Evolutionary conservation across 2,329 filamentous ascomycete genomes (phyloP).

Genomic region (Colletotrichum sublineola): DNA sequence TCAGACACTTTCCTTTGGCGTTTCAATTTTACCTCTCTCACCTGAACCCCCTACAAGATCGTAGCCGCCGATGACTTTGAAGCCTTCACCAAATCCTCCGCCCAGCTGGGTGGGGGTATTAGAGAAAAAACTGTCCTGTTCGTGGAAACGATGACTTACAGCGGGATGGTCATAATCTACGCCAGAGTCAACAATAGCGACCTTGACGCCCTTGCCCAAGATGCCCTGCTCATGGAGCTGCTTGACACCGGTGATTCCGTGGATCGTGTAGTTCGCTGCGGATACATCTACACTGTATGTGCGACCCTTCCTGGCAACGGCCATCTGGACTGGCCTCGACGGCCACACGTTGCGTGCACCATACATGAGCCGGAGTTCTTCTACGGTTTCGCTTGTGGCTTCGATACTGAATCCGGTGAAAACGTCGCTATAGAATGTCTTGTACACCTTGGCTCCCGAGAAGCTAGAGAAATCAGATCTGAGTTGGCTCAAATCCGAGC

Average conservation of each 20-base stretch:
- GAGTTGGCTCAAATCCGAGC: constrained; percentile 13
- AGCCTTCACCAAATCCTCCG: constrained; percentile 34
- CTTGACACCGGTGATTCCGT: constrained; percentile 55
- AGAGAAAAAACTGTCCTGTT: background rate
- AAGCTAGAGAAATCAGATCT: background rate
- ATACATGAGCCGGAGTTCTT: constrained; percentile 21
- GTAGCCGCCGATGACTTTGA: constrained; percentile 41
- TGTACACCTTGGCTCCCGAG: constrained; percentile 24
- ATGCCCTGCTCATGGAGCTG: constrained; percentile 54
- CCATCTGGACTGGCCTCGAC: constrained; percentile 31
- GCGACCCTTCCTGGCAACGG: background rate
- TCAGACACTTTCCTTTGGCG: background rate
- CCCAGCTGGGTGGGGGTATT: constrained; percentile 27
- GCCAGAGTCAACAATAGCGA: constrained; percentile 57
- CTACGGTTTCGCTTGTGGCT: constrained; percentile 1
- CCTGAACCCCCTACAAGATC: constrained; percentile 37
- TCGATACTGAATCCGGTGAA: constrained; percentile 41
- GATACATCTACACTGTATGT: background rate
- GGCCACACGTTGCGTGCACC: constrained; percentile 39
- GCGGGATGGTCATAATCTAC: constrained; percentile 57
- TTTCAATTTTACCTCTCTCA: background rate
- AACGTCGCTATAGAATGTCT: constrained; percentile 31
- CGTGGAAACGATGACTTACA: constrained; percentile 43
- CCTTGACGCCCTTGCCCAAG: constrained; percentile 53
- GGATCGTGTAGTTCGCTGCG: constrained; percentile 51